phyloP scores from a whole-genome alignment of 345 rosid genomes.

The Salix purpurea region DNA sequence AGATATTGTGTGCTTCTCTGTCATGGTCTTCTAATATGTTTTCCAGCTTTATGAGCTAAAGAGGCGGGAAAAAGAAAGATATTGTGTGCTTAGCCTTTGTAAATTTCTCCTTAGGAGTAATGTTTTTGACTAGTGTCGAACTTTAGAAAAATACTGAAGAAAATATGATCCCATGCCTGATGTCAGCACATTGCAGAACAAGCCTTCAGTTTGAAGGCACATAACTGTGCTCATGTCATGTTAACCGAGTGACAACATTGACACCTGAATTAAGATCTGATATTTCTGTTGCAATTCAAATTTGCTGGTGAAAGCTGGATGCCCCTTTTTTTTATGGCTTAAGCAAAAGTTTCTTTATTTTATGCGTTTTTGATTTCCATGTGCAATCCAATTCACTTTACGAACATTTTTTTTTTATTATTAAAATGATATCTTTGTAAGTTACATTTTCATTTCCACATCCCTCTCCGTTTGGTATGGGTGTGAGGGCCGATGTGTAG shows the following conservation, averaged over 20 bases:
- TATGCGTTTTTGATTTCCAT: neutral
- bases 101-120: neutral
- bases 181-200: neutral
- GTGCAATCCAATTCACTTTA: neutral
- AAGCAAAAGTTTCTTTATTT: neutral
- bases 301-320: neutral
- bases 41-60: conserved; percentile 4
- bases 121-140: no score
- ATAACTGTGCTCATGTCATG: neutral
- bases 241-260: neutral
- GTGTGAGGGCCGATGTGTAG: neutral
- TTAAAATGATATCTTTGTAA: neutral
- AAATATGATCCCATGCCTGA: no score
- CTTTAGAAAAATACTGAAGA: no score
- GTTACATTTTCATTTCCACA: neutral
- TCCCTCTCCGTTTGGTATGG: neutral
- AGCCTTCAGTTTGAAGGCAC: neutral
- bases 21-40: neutral
- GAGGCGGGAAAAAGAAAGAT: neutral
- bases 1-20: neutral
- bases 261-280: neutral
- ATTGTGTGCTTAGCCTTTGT: neutral
- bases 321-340: neutral
- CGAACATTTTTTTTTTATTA: neutral
- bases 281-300: neutral